A percentile compares a stretch with the other conserved stretches of the same genome.
Conservation (phyloP, 768 basidiomycete species). For the Neoboletus brunneissimus region DNA sequence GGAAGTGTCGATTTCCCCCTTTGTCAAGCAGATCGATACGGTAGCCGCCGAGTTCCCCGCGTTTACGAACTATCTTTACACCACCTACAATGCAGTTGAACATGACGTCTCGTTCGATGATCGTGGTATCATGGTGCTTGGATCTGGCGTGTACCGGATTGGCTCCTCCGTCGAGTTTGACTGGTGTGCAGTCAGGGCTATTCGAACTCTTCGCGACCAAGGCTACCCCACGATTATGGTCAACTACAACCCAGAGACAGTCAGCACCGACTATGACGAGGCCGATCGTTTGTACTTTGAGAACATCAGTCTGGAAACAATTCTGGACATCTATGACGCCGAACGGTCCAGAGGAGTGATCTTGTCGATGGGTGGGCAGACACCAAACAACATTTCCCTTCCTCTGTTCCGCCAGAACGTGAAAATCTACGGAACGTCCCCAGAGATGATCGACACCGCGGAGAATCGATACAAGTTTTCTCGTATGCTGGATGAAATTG, state of each 20-base stretch:
- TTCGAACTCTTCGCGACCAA: slow-evolving; percentile 92
- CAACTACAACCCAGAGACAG: slow-evolving; percentile 99
- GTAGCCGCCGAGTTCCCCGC: slow-evolving; percentile 99
- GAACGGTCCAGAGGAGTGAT: slow-evolving; percentile 91
- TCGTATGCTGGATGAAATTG: slow-evolving; percentile 93
- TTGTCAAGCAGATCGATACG: slow-evolving; percentile 98
- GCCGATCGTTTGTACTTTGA: slow-evolving; percentile 98
- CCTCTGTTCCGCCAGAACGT: slow-evolving; percentile 96
- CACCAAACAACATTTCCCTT: slow-evolving; percentile 97
- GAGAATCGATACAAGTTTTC: slow-evolving; percentile 99
- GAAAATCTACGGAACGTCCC: slow-evolving; percentile 97
- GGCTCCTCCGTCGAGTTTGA: slow-evolving; percentile 99
- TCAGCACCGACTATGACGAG: slow-evolving; percentile 98
- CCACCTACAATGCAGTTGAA: slow-evolving; percentile 94
- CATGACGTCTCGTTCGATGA: slow-evolving; percentile 90
- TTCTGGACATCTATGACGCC: slow-evolving; percentile 93
- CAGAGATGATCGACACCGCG: slow-evolving; percentile 99
- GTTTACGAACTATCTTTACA: slow-evolving; percentile 98
- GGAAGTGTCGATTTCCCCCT: slow-evolving; percentile 79
- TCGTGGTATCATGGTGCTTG: slow-evolving; percentile 93
- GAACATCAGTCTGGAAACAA: slow-evolving; percentile 94
- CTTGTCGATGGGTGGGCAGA: slow-evolving; percentile 97
- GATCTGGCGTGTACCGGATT: slow-evolving; percentile 97
- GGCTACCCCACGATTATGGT: slow-evolving; percentile 97
- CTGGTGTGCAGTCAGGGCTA: slow-evolving; percentile 98